Conservation (phyloP, 805 yeast species). For the Yamadazyma philogaea region DNA sequence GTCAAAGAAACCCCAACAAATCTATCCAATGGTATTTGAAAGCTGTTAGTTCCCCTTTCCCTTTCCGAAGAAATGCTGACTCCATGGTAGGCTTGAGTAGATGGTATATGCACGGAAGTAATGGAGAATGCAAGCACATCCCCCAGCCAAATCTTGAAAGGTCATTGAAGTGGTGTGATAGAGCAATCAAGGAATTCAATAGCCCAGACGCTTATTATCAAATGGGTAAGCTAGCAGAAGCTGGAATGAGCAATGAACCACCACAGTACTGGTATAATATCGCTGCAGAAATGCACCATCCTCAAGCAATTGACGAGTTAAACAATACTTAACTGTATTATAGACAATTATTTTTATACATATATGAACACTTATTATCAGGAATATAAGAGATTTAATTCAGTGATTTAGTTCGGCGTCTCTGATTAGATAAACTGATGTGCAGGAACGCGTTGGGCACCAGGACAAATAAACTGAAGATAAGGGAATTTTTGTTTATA, state of each 20-base stretch:
- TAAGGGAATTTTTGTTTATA: background rate
- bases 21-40: conserved; percentile 45
- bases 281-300: conserved; percentile 35
- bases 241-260: conserved; percentile 27
- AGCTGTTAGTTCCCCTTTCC: conserved; percentile 39
- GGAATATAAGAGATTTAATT: too few species aligned
- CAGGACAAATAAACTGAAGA: background rate
- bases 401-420: too few species aligned
- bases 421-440: too few species aligned
- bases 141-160: conserved; percentile 34
- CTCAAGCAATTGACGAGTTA: conserved; percentile 24
- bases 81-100: conserved; percentile 45
- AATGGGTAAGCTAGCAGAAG: conserved; percentile 40
- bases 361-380: background rate
- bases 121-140: conserved; percentile 33
- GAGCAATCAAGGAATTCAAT: conserved; percentile 38
- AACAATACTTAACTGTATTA: conserved; percentile 6
- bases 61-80: conserved; percentile 40
- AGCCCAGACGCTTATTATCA: conserved; percentile 38
- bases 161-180: conserved; percentile 43
- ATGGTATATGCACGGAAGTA: conserved; percentile 37
- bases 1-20: conserved; percentile 36
- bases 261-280: conserved; percentile 30
- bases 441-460: conserved; percentile 1
- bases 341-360: background rate